These are phyloP conservation scores for Starmerella vitae DNA, from an alignment of 805 yeast species.

Conservation along the genomic window DNA sequence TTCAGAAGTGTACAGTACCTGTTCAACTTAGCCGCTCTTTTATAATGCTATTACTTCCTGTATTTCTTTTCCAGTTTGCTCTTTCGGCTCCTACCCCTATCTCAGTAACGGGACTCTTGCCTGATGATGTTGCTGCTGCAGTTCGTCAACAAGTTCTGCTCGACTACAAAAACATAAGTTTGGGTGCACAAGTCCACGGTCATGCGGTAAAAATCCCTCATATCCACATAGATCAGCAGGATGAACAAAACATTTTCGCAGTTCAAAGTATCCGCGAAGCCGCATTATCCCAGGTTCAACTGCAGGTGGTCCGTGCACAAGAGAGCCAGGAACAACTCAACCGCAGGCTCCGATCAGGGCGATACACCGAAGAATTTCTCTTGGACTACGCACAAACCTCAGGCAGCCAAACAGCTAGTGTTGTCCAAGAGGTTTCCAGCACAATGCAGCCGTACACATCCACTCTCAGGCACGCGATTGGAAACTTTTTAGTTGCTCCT, in stretches of 20 bases:
- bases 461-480: constrained; percentile 1
- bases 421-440: not conserved
- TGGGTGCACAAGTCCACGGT: not conserved
- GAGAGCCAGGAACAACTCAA: constrained; percentile 9
- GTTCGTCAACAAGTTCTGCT: not conserved
- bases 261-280: not conserved
- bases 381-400: not conserved
- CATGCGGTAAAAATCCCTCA: not conserved
- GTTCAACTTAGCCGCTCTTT: no score
- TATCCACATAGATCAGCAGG: not conserved
- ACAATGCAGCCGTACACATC: constrained; percentile 6
- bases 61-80: no score
- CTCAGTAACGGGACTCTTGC: no score
- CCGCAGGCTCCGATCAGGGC: constrained; percentile 5
- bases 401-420: constrained; percentile 1
- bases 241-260: not conserved
- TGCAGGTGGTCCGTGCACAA: constrained; percentile 1
- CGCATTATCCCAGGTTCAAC: not conserved
- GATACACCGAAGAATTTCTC: constrained; percentile 4
- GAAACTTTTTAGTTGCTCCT: constrained; percentile 5
- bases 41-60: no score
- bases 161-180: not conserved
- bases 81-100: no score
- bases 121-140: not conserved
- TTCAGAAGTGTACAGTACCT: no score